These are phyloP conservation scores for Arthrobotrys megalospora DNA, from an alignment of 2,329 filamentous ascomycete species.

Conservation along the genomic window DNA sequence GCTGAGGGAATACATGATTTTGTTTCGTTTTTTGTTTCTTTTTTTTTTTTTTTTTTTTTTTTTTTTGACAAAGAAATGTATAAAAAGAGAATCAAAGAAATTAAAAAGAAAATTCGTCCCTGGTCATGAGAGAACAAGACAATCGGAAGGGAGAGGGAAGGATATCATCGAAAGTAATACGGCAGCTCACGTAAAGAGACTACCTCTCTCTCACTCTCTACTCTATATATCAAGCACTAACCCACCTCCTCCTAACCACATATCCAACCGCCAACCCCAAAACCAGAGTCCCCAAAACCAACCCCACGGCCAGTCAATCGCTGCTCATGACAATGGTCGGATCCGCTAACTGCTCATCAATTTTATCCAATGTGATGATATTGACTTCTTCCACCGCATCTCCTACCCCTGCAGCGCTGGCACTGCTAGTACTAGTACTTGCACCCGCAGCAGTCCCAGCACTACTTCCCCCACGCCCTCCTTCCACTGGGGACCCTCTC, in stretches of 20 bases:
- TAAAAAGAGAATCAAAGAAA: background rate
- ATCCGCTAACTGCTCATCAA: constrained; percentile 57
- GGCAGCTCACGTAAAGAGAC: background rate
- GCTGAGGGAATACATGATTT: constrained; percentile 3
- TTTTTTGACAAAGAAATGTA: background rate
- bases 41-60: background rate
- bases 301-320: constrained; percentile 60
- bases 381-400: constrained; percentile 56
- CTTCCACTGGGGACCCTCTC: constrained; percentile 28
- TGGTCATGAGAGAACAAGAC: constrained; percentile 9
- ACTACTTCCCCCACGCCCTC: background rate
- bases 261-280: constrained; percentile 43
- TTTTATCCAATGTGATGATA: constrained; percentile 59
- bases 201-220: constrained; percentile 12
- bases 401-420: constrained; percentile 16
- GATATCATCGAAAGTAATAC: background rate
- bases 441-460: background rate
- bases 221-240: constrained; percentile 35
- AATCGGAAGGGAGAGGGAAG: background rate
- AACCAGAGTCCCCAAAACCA: constrained; percentile 35
- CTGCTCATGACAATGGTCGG: constrained; percentile 46
- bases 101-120: constrained; percentile 31
- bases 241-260: constrained; percentile 51
- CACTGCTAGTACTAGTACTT: background rate
- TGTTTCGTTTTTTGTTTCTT: background rate